Evolutionary conservation across 345 rosid genomes (phyloP), one percentile per base, ranked within the genome.

Genomic region (Citrus mangshanensis): DNA sequence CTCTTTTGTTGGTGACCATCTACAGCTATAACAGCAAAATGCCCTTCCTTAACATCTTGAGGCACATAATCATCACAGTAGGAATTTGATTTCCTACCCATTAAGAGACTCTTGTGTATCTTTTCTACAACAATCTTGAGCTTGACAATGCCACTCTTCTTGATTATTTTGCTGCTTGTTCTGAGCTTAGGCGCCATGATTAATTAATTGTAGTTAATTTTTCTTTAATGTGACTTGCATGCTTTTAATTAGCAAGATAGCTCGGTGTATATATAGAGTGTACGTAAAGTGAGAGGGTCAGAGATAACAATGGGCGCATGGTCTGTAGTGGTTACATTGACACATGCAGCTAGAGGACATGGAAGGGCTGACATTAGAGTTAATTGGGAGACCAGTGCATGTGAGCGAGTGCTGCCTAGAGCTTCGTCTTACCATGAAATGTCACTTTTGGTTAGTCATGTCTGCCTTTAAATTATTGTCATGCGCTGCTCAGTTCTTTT

Each of bases 301-400:
- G 77, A 55, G 80, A 38, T 42, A 74, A 12, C 77, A 28, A 64
- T 65, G 73, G 40, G 18, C 5, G 21, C 38, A 22, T 19, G 16
- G 10, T 38, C 21, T 42, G 22, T n/a, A 46, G 51, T 27, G 37
- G 28, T 58, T 76, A 72, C 77, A 79, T 74, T 78, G 80, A 84
- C 74, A 66, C 70, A 74, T 54, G 12, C 78, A 56, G 79, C 72
- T 64, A 74, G 76, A 62, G 73, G 85, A 76, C 79, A 78, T 78
- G 76, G 79, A 77, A 71, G 80, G 69, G 46, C 61, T 40, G 77
- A 55, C 42, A 59, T 64, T 27, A 59, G 58, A 64, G 83, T 60
- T 54, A 54, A 66, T 34, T 68, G 75, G 75, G 86, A 83, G 84
- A 85, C 88, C 84, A 73, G 37, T 72, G 78, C 89, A 83, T 85